Evolutionary conservation across 345 rosid species (phyloP), one percentile per base, ranked within the genome.

Genomic region (Citrus inodora): DNA sequence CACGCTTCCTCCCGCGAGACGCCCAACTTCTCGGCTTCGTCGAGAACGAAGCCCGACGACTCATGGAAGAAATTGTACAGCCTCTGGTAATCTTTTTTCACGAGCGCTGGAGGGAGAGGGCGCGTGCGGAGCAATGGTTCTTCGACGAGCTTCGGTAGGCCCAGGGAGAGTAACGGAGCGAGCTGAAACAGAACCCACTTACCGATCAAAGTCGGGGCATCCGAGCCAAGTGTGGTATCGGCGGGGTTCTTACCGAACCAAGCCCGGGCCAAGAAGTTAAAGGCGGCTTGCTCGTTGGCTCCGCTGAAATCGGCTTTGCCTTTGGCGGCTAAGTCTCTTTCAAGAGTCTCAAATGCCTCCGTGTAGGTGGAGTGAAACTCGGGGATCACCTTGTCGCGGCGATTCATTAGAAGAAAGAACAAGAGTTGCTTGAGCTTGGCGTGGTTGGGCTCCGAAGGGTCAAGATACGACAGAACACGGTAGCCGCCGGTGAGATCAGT

Each of bases 401-500:
- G 80, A 5, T 84, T 74, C 53, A 88, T 90, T 37, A 95, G 88
- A 16, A 89, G 90, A 56, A 84, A 78, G 86, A 93, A 95, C 60
- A 95, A 7, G 21, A 95, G 82, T 16, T 86, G 79, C 77, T 95
- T 95, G 79, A 95, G 90, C 78, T 89, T 90, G 19, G 82, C 85
- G 77, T 95, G 99, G 19, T 81, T 87, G 0, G 93, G 92, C 80
- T 95, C 99, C 1, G 98, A 88, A 0, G 99, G 94, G 40, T 93
- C 99, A 33, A 95, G 96, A 63, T 92, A 95, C 3, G 99, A 88
- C 19, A 95, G 84, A 40, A 91, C 71, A 2, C 99, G 84, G 82
- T 92, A 93, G 2, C 98, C 96, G 8, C 99, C 99, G 51, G 98
- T 95, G 71, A 95, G 92, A 4, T 91, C 88, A 0, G 86, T 79